Evolutionary conservation across 2,329 filamentous ascomycete species (phyloP).

Genomic region (Grosmannia serpens): DNA sequence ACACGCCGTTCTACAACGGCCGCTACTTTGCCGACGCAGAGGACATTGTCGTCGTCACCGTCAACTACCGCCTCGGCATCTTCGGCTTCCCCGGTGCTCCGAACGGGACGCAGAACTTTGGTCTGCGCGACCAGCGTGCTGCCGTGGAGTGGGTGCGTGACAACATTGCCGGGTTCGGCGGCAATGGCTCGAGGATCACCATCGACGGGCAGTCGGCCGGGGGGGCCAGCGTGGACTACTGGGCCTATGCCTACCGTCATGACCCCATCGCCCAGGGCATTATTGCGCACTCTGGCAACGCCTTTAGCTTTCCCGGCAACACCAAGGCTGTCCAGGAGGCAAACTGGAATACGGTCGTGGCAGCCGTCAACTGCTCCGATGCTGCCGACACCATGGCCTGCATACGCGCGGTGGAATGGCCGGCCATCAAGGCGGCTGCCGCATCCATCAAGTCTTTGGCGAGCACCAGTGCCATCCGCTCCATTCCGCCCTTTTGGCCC

Average conservation of each 20-base stretch:
- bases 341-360: constrained; percentile 31
- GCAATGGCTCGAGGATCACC: constrained; percentile 26
- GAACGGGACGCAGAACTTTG: constrained; percentile 25
- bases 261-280: constrained; percentile 37
- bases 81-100: constrained; percentile 28
- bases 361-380: constrained; percentile 25
- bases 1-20: constrained; percentile 28
- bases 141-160: constrained; percentile 37
- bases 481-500: constrained; percentile 29
- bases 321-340: constrained; percentile 19
- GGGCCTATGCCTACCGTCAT: constrained; percentile 34
- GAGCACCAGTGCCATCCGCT: constrained; percentile 24
- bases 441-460: constrained; percentile 20
- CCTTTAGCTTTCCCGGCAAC: constrained; percentile 32
- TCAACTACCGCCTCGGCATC: constrained; percentile 34
- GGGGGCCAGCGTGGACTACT: constrained; percentile 27
- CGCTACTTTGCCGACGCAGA: constrained; percentile 29
- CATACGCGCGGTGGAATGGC: constrained; percentile 24
- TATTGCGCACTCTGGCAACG: constrained; percentile 34
- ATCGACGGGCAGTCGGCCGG: constrained; percentile 35
- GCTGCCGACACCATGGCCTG: constrained; percentile 21
- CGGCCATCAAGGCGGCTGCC: constrained; percentile 24
- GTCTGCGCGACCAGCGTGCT: constrained; percentile 36
- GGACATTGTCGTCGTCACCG: constrained; percentile 32
- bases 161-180: constrained; percentile 35